Evolutionary conservation across 164 flowering plant genomes (phyloP), one percentile per base, ranked within the genome.

Genomic region (Annona cherimola): DNA sequence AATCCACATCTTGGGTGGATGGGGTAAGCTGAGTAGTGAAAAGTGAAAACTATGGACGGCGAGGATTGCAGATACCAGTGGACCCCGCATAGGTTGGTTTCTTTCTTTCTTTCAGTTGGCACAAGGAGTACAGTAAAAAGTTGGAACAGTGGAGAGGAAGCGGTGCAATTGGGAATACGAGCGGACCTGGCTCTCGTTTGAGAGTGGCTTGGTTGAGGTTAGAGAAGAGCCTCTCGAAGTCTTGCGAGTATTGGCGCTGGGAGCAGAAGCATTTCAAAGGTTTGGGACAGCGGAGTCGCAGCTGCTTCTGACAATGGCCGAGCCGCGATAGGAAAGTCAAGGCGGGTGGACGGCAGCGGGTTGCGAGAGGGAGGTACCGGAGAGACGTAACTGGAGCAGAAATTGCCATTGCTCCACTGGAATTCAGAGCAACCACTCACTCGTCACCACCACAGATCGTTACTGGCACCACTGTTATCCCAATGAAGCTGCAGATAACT

Each of bases 171-270:
- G 18, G 4, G 67, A 55, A 42, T 44, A 66, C 3, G 19, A 11
- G 14, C 8, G 2, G 68, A 92, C 97, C 97, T 60, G 93, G 88
- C 75, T 93, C 95, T 74, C 92, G 81, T 79, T 86, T 91, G 69
- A 93, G 50, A 2, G 95, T 87, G 74, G 82, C 88, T 77, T 84
- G 95, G 75, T 93, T 93, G 9, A 93, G 84, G 73, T 93, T 93
- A 0, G 98, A 93, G 73, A 93, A 91, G 67, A 91, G 85, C 83
- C 96, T 85, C 82, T 90, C 91, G 39, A 86, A 77, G 19, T 79
- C 71, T 50, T 74, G 73, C 11, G 46, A 41, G 19, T 68, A 40
- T 64, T 72, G 62, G 50, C 18, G 63, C 69, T 46, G 68, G 40
- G 68, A 46, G 18, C 57, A 50, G 18, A 40, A 65, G 74, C 73